Conservation (phyloP, 2,329 filamentous ascomycete genomes). For the Curvularia sp. region DNA sequence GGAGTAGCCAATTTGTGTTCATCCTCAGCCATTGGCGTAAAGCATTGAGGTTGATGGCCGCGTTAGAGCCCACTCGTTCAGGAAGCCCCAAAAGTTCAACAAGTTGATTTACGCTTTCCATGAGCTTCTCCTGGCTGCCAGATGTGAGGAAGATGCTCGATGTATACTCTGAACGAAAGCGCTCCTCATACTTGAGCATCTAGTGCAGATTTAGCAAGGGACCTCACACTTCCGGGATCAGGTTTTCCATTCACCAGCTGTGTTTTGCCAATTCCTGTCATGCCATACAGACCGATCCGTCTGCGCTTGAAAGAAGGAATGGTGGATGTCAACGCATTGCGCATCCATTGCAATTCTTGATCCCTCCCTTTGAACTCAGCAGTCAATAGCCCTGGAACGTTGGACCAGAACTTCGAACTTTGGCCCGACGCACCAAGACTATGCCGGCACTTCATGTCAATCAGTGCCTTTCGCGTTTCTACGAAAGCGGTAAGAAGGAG, state of each 20-base stretch:
- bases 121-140: neutral
- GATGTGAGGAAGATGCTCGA: slow-evolving; percentile 1
- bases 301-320: neutral
- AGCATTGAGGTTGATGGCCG: neutral
- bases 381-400: neutral
- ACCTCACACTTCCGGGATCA: neutral
- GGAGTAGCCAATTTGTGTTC: neutral
- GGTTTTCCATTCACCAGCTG: neutral
- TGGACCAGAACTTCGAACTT: neutral
- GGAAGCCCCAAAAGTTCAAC: neutral
- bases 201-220: neutral
- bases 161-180: neutral
- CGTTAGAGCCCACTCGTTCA: neutral
- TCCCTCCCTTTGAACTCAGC: neutral
- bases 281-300: neutral
- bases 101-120: neutral
- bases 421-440: neutral
- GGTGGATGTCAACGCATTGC: neutral
- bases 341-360: neutral
- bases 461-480: neutral
- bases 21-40: neutral
- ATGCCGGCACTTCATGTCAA: neutral
- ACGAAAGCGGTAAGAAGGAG: neutral
- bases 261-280: neutral
- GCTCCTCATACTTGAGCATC: neutral